phyloP scores from a whole-genome alignment of 2,329 filamentous ascomycete genomes.

The Aspergillus ochraceoroseus region DNA sequence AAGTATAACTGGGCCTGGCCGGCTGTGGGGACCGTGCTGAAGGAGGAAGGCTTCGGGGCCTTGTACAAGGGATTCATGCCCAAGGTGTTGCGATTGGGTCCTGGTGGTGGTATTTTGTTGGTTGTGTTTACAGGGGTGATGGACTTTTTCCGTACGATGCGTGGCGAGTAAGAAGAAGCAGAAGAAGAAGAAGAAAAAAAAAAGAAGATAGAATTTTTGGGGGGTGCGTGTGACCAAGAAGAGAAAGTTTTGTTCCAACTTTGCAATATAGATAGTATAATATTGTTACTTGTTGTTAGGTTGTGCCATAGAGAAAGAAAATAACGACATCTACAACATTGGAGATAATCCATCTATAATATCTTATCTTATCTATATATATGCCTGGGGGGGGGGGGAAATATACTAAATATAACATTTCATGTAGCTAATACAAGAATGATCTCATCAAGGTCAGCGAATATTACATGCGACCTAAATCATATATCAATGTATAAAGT shows the following conservation, averaged over 20 bases:
- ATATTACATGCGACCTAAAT: background rate
- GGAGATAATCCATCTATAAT: background rate
- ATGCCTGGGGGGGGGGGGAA: no score
- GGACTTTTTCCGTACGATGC: conserved; percentile 80
- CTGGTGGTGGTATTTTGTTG: conserved; percentile 58
- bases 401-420: no score
- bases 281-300: conserved; percentile 11
- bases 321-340: background rate
- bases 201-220: background rate
- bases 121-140: conserved; percentile 49
- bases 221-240: background rate
- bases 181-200: background rate
- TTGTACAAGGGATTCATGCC: conserved; percentile 97
- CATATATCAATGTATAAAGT: conserved; percentile 3
- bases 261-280: conserved; percentile 12
- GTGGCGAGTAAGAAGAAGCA: conserved; percentile 31
- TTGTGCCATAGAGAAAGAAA: conserved; percentile 9
- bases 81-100: conserved; percentile 77
- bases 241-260: conserved; percentile 7
- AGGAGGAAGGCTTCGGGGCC: conserved; percentile 85
- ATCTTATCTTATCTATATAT: background rate
- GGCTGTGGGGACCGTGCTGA: conserved; percentile 76
- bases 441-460: no score
- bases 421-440: no score
- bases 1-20: conserved; percentile 99